Conservation (phyloP, 2,329 filamentous ascomycete species). For the Arthroderma sp. region DNA sequence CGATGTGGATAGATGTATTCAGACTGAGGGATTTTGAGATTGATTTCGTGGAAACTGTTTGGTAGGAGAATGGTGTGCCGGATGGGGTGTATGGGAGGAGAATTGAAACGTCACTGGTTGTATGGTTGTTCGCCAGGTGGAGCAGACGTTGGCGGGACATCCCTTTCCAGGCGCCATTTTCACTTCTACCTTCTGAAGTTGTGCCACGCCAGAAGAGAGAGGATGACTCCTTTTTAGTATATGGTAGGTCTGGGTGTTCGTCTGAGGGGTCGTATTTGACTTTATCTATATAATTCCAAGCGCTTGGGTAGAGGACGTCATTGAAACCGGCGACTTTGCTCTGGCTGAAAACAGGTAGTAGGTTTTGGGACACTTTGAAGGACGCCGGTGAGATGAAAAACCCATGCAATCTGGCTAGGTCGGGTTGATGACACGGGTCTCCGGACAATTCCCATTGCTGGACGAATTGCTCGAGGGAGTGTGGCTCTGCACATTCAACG, state of each 20-base stretch:
- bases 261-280: slow-evolving; percentile 39
- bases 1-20: slow-evolving; percentile 47
- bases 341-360: slow-evolving; percentile 64
- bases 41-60: slow-evolving; percentile 33
- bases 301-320: slow-evolving; percentile 61
- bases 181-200: slow-evolving; percentile 43
- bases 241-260: slow-evolving; percentile 40
- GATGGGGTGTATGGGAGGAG: slow-evolving; percentile 37
- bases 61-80: slow-evolving; percentile 38
- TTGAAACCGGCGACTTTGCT: slow-evolving; percentile 59
- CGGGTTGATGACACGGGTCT: slow-evolving; percentile 63
- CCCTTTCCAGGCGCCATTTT: slow-evolving; percentile 47
- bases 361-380: slow-evolving; percentile 47
- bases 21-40: slow-evolving; percentile 36
- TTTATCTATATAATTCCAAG: slow-evolving; percentile 50
- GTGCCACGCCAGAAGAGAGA: slow-evolving; percentile 61
- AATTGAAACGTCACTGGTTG: slow-evolving; percentile 37
- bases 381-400: slow-evolving; percentile 55
- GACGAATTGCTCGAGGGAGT: slow-evolving; percentile 55
- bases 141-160: slow-evolving; percentile 59
- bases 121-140: slow-evolving; percentile 49
- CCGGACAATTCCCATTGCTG: slow-evolving; percentile 51
- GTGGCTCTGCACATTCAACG: slow-evolving; percentile 46
- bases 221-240: slow-evolving; percentile 48
- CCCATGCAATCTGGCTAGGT: slow-evolving; percentile 59